Evolutionary conservation across 768 basidiomycete genomes (phyloP), one percentile per base, ranked within the genome.

Genomic region (Galerina marginata): DNA sequence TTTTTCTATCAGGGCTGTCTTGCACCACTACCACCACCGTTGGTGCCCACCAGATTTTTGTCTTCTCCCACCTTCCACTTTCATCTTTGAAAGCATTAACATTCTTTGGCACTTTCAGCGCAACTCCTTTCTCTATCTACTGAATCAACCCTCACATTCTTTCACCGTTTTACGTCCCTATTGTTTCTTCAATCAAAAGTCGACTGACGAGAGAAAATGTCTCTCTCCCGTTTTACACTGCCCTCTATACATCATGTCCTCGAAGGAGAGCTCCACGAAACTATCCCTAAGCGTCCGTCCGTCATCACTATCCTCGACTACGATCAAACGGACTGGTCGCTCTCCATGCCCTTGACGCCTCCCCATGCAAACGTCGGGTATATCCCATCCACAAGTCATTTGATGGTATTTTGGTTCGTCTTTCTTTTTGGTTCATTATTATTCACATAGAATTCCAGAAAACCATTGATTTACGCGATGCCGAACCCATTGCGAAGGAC

Each of bases 391-490:
- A 12, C 51, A 11, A 23, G 51, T 26, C 51, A 40, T 53, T 15
- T 53, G 51, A 53, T 53, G 51, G 51, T 53, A 53, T 51, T 38
- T 23, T 10, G 23, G 25, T 20, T 48, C 2, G 20, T 46, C 3
- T 47, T 15, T 15, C 45, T 46, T 23, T 47, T 47, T 37, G 29
- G 7, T 33, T 33, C 29, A 33, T 39, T 47, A 38, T 33, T 53
- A n/a, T 40, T 26, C 26, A 38, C 33, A 36, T 36, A 36, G 37
- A 9, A 48, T 40, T 42, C 14, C 39, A 59, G 58, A 46, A 59
- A 37, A 59, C 58, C 4, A 59, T 59, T 48, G 58, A 59, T 33
- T 25, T 59, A 37, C 52, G 52, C 9, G 58, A 46, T 20, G 51
- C 33, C 16, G 51, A 46, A 2, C 58, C 58, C 26, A 53, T 53